These are phyloP conservation scores for Amanita rimosa DNA, from an alignment of 768 basidiomycete species.

Conservation along the genomic window DNA sequence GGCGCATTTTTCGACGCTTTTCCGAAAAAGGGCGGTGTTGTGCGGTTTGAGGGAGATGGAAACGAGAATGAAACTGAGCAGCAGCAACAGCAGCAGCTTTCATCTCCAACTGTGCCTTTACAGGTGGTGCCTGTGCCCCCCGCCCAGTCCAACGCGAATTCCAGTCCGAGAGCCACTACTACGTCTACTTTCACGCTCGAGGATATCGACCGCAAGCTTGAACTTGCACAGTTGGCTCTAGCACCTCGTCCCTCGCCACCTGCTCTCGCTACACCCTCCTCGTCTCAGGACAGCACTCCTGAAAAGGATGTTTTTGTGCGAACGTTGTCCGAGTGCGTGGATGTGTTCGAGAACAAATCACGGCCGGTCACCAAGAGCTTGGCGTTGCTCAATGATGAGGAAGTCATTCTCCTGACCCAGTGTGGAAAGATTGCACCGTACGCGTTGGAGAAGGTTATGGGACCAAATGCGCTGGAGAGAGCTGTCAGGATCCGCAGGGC, in stretches of 20 bases:
- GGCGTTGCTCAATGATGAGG: conserved; percentile 75
- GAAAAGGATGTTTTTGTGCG: conserved; percentile 20
- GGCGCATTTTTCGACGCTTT: conserved; percentile 1
- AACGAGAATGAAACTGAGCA: conserved; percentile 13
- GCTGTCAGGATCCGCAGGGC: conserved; percentile 83
- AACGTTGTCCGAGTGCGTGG: conserved; percentile 65
- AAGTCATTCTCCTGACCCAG: conserved; percentile 79
- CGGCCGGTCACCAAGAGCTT: conserved; percentile 46
- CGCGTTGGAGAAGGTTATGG: conserved; percentile 91
- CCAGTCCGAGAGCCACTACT: conserved; percentile 15
- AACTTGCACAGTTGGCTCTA: conserved; percentile 7
- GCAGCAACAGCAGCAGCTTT: conserved; percentile 4
- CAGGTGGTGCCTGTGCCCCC: neutral
- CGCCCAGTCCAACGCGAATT: neutral
- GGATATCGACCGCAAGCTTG: conserved; percentile 41
- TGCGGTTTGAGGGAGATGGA: conserved; percentile 15
- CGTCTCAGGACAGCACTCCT: neutral
- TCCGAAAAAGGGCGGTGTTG: conserved; percentile 13
- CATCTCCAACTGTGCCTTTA: neutral
- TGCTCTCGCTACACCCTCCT: conserved; percentile 2
- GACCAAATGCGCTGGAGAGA: conserved; percentile 53
- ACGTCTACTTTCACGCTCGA: conserved; percentile 37
- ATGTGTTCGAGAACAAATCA: conserved; percentile 68
- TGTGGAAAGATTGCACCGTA: conserved; percentile 93
- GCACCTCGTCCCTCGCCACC: conserved; percentile 5